Base-by-base conservation (phyloP, 208 protist genomes). In the Blastocrithidia nonstop region DNA sequence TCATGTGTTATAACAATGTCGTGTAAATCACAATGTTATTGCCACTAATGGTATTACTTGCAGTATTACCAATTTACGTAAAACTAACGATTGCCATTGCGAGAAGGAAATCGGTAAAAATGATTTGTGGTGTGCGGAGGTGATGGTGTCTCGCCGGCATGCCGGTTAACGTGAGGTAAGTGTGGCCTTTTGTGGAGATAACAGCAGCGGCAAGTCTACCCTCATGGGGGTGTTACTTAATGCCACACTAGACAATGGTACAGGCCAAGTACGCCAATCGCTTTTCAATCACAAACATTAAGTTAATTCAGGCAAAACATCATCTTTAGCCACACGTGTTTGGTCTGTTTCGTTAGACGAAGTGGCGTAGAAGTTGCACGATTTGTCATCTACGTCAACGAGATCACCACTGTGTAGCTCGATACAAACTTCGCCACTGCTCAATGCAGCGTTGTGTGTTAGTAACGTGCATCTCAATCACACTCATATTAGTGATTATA, bases 251-350 rank as follows among this genome's bases (percentile, higher is more conserved):
- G 88, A 95, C 47, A 67, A 95, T 51, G 84, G 82, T 31, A 38
- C 54, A 35, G 88, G 88, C 7, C 69, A 66, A 45, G 73, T 64
- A 7, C 66, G 88, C 11, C 75, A 92, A 38, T 48, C 58, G 0
- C 61, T 97, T 9, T 96, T 96, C 58, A 90, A 82, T 46, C 96
- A 98, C 83, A 92, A 93, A 42, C 96, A 98, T 60, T 95, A 98
- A 57, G 56, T 97, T 7, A 62, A 91, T 28, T 81, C 69, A 6
- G 95, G 95, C 2, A 65, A 85, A 22, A 98, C 96, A 1, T 91
- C 74, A n/a, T 88, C 71, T 22, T 78, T 98, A 27, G 68, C 71
- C 19, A 85, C 94, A 21, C 84, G 97, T 0, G 71, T 97, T 32
- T 93, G 91, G 57, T 56, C 76, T 1, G 65, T 87, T 23, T 9